Evolutionary conservation across 2,329 filamentous ascomycete species (phyloP).

Genomic region (Penicillium corylophilum): DNA sequence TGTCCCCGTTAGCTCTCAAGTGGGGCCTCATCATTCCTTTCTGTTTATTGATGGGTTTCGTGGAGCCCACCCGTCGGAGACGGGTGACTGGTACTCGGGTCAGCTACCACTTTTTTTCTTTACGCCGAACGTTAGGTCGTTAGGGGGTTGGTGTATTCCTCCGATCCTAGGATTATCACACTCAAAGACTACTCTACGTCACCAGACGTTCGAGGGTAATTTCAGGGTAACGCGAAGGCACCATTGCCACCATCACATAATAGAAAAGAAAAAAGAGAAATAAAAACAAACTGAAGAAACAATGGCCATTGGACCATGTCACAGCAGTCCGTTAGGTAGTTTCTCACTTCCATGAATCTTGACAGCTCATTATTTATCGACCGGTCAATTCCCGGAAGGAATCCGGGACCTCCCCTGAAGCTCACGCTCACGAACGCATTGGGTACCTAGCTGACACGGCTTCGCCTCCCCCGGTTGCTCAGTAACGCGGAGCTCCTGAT

Average conservation of each 20-base stretch:
- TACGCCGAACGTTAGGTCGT: background rate
- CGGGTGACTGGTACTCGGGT: background rate
- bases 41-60: background rate
- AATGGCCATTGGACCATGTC: conserved; percentile 1
- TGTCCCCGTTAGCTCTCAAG: background rate
- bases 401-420: background rate
- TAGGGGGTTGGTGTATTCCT: background rate
- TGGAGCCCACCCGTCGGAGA: background rate
- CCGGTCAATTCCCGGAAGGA: background rate
- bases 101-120: background rate
- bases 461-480: background rate
- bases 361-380: background rate
- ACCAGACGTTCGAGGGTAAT: background rate
- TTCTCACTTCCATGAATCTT: background rate
- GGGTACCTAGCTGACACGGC: background rate
- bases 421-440: background rate
- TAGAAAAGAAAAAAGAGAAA: background rate
- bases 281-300: background rate
- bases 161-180: background rate
- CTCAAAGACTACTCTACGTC: conserved; percentile 1
- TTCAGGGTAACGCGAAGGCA: background rate
- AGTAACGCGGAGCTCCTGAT: background rate
- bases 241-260: background rate
- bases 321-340: background rate
- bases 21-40: background rate